These are phyloP conservation scores for Aspergillus aculeatinus DNA, from an alignment of 2,329 filamentous ascomycete species.

Conservation along the genomic window DNA sequence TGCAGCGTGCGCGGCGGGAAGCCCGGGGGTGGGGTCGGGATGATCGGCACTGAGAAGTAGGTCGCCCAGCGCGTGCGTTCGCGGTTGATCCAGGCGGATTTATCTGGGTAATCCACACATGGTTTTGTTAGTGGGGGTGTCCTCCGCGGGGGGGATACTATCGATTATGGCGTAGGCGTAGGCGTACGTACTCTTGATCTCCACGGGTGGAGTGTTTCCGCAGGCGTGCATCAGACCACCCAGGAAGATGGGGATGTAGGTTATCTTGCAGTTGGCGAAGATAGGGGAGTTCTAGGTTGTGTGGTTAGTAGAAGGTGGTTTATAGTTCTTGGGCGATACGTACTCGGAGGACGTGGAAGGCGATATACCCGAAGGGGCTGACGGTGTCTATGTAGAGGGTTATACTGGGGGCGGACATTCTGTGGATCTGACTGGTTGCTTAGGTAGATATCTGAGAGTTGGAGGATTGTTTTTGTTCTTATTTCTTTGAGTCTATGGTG, in stretches of 20 bases:
- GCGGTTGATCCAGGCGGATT: constrained; percentile 55
- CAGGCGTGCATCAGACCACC: constrained; percentile 60
- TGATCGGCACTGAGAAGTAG: constrained; percentile 56
- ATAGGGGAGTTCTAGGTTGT: constrained; percentile 52
- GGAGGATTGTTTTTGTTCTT: too few relatives aligned
- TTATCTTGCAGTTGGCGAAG: constrained; percentile 56
- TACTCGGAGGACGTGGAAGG: constrained; percentile 57
- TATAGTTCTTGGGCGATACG: constrained; percentile 20
- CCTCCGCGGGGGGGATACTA: constrained; percentile 1
- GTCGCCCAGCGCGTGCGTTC: constrained; percentile 57
- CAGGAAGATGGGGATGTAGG: constrained; percentile 59
- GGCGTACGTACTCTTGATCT: constrained; percentile 52
- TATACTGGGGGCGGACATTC: constrained; percentile 51
- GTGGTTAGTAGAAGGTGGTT: background rate
- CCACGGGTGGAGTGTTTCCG: constrained; percentile 55
- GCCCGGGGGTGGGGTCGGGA: constrained; percentile 42
- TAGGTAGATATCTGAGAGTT: too few relatives aligned
- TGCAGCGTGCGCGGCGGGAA: constrained; percentile 56
- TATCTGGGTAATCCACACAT: constrained; percentile 45
- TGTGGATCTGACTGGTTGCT: too few relatives aligned
- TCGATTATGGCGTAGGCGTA: too few relatives aligned
- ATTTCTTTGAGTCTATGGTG: background rate
- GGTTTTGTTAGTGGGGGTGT: background rate
- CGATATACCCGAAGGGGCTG: constrained; percentile 61
- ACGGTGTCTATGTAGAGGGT: constrained; percentile 61